Evolutionary conservation across 352 stramenopile genomes (phyloP).

Genomic region (Globisporangium carolinianum): DNA sequence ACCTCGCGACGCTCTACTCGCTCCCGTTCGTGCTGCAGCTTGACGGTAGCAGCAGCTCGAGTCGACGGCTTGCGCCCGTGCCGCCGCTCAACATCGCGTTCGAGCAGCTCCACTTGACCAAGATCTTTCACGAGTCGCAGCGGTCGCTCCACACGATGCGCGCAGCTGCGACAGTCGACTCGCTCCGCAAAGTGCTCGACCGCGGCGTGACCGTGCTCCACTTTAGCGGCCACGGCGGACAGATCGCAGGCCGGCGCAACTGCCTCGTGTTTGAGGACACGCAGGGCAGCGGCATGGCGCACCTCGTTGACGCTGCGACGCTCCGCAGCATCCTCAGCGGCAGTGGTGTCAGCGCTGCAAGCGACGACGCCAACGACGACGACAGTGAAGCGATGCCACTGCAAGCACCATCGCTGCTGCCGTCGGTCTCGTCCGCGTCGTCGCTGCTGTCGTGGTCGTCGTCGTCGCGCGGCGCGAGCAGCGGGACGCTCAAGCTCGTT

Average conservation of each 20-base stretch:
- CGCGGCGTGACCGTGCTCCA: slow-evolving; percentile 68
- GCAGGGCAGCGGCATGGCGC: slow-evolving; percentile 49
- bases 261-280: slow-evolving; percentile 78
- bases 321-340: slow-evolving; percentile 49
- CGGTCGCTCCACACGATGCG: slow-evolving; percentile 73
- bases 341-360: slow-evolving; percentile 1
- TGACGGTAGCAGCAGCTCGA: slow-evolving; percentile 5
- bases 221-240: slow-evolving; percentile 71
- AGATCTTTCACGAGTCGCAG: slow-evolving; percentile 73
- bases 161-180: slow-evolving; percentile 59
- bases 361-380: slow-evolving; percentile 2
- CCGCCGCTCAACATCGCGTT: slow-evolving; percentile 59
- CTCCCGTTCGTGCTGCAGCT: slow-evolving; percentile 60
- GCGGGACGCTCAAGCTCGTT: slow-evolving; percentile 60
- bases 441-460: slow-evolving; percentile 22
- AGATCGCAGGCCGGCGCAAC: slow-evolving; percentile 53
- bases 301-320: slow-evolving; percentile 59
- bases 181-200: slow-evolving; percentile 70
- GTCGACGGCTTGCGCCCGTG: slow-evolving; percentile 46
- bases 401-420: slow-evolving; percentile 18
- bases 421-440: slow-evolving; percentile 8
- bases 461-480: slow-evolving; percentile 17
- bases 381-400: slow-evolving; percentile 2
- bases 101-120: slow-evolving; percentile 59
- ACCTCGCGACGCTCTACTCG: slow-evolving; percentile 68